These are phyloP conservation scores for Colletotrichum horii DNA, from an alignment of 2,329 filamentous ascomycete genomes.

Conservation along the genomic window DNA sequence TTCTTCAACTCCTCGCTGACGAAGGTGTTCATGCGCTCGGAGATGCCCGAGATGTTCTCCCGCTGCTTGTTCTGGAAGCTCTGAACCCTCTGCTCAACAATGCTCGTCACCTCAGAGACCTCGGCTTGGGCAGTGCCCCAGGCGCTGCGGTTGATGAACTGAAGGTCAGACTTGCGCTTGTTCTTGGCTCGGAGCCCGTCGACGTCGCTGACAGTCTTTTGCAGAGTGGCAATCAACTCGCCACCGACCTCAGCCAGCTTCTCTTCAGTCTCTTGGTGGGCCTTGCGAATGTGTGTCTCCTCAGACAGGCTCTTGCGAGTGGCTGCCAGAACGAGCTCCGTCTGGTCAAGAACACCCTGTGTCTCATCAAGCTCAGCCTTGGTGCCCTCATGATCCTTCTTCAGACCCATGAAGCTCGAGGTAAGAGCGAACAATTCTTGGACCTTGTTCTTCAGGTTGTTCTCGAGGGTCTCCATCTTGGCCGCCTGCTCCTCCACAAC, in stretches of 20 bases:
- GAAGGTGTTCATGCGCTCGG: conserved; percentile 76
- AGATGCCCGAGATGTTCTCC: conserved; percentile 70
- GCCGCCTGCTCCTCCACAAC: conserved; percentile 91
- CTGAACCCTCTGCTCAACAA: conserved; percentile 78
- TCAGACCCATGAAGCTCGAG: conserved; percentile 84
- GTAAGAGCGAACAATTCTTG: conserved; percentile 90
- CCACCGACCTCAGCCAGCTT: conserved; percentile 76
- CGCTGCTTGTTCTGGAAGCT: conserved; percentile 77
- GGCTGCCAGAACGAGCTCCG: conserved; percentile 79
- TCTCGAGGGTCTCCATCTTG: conserved; percentile 91
- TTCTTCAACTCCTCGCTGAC: conserved; percentile 77
- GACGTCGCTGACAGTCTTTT: conserved; percentile 80
- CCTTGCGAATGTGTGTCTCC: conserved; percentile 79
- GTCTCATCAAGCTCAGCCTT: conserved; percentile 77
- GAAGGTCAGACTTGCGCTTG: conserved; percentile 82
- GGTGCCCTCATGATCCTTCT: conserved; percentile 86
- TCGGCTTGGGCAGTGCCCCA: conserved; percentile 81
- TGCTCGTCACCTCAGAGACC: conserved; percentile 76
- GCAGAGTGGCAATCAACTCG: conserved; percentile 78
- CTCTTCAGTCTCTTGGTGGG: conserved; percentile 84
- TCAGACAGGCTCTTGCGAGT: conserved; percentile 80
- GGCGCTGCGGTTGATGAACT: conserved; percentile 75
- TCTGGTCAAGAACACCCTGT: conserved; percentile 82
- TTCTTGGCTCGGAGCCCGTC: conserved; percentile 86
- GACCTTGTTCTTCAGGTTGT: conserved; percentile 88